phyloP scores from a whole-genome alignment of 805 yeast genomes.

The Zygoascus biomembranicola region DNA sequence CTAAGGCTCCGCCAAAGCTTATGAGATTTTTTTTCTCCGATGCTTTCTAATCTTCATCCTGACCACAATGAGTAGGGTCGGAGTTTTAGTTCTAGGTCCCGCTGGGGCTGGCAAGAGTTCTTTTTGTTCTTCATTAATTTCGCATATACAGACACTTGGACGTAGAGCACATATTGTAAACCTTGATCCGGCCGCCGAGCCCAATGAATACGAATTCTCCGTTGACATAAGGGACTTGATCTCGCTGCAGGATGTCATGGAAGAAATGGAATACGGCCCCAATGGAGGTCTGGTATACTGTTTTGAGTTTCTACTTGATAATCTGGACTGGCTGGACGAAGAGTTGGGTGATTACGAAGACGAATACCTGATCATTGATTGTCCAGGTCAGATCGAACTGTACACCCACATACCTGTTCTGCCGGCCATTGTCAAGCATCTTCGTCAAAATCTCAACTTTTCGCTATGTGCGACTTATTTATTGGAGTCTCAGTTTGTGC shows the following conservation, averaged over 20 bases:
- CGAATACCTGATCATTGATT: conserved; percentile 88
- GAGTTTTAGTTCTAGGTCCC: conserved; percentile 89
- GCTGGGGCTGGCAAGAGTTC: conserved; percentile 97
- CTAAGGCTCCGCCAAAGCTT: neutral
- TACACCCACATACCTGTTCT: conserved; percentile 91
- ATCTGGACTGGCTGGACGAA: conserved; percentile 95
- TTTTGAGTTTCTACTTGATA: conserved; percentile 78
- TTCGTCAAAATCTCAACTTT: conserved; percentile 71
- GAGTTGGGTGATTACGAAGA: conserved; percentile 94
- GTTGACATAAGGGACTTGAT: conserved; percentile 88
- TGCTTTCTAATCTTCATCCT: neutral
- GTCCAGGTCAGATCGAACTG: conserved; percentile 95
- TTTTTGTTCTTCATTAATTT: conserved; percentile 78
- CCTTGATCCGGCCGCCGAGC: conserved; percentile 95
- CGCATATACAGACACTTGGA: conserved; percentile 84
- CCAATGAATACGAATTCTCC: conserved; percentile 83
- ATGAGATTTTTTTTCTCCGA: neutral
- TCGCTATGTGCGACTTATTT: conserved; percentile 87
- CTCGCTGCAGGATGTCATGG: conserved; percentile 90
- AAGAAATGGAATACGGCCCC: conserved; percentile 87
- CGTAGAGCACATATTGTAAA: conserved; percentile 92
- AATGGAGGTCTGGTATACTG: conserved; percentile 92
- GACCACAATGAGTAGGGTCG: conserved; percentile 76
- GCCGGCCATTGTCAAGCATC: conserved; percentile 81
- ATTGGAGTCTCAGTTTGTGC: conserved; percentile 87